phyloP scores from a whole-genome alignment of 139 green algal species.

The Closterium sp. region DNA sequence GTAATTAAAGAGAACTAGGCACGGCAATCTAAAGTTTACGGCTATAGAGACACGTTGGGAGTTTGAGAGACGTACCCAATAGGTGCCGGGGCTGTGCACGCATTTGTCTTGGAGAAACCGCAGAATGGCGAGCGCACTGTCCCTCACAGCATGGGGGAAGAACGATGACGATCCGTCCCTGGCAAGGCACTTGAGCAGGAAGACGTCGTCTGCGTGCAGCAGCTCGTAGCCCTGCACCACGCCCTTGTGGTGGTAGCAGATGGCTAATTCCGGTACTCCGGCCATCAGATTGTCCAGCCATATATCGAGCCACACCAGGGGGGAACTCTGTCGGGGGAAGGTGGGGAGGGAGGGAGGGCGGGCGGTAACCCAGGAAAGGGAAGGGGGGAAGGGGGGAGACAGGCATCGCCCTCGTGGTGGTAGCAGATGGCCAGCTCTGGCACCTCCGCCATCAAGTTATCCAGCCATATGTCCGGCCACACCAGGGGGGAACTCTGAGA shows the following conservation, averaged over 20 bases:
- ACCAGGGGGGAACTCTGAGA: slow-evolving; percentile 22
- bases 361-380: background rate
- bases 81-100: slow-evolving; percentile 39
- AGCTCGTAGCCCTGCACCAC: slow-evolving; percentile 51
- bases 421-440: slow-evolving; percentile 46
- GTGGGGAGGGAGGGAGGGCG: too few relatives aligned
- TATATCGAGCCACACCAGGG: slow-evolving; percentile 41
- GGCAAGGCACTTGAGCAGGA: slow-evolving; percentile 40
- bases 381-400: background rate
- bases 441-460: slow-evolving; percentile 48
- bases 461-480: slow-evolving; percentile 50
- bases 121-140: slow-evolving; percentile 39
- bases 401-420: slow-evolving; percentile 30
- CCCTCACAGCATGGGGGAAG: slow-evolving; percentile 37
- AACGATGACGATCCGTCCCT: slow-evolving; percentile 3
- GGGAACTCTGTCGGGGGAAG: background rate
- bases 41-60: too few relatives aligned
- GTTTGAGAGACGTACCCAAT: slow-evolving; percentile 36
- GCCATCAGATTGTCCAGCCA: slow-evolving; percentile 53
- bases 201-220: slow-evolving; percentile 44
- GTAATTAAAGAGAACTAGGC: background rate
- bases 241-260: slow-evolving; percentile 45
- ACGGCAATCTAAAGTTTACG: background rate
- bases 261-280: slow-evolving; percentile 26
- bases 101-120: slow-evolving; percentile 37